phyloP scores from a whole-genome alignment of 768 basidiomycete species.

The Collybia sp. region DNA sequence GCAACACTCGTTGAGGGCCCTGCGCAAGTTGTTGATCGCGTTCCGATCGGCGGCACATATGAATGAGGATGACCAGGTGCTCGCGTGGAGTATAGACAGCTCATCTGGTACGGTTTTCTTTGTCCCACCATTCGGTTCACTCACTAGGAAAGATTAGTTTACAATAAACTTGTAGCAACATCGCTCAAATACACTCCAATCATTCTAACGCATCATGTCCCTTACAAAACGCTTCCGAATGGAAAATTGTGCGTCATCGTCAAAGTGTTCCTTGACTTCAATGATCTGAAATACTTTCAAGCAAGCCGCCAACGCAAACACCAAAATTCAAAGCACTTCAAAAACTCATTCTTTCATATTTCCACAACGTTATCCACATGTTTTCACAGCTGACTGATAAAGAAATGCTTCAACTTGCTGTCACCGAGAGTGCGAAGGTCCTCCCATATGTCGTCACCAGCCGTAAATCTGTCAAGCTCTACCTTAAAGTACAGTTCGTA shows the following conservation, averaged over 20 bases:
- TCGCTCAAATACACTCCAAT: slow-evolving; percentile 88
- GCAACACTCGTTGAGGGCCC: slow-evolving; percentile 81
- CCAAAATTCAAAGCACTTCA: slow-evolving; percentile 80
- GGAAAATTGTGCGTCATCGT: slow-evolving; percentile 75
- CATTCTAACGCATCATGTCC: slow-evolving; percentile 81
- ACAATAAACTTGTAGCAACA: slow-evolving; percentile 87
- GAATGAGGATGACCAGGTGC: slow-evolving; percentile 77
- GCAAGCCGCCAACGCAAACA: slow-evolving; percentile 82
- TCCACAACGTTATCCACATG: slow-evolving; percentile 80
- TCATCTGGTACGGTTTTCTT: slow-evolving; percentile 50
- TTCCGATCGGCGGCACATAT: slow-evolving; percentile 89
- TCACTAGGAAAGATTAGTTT: slow-evolving; percentile 49
- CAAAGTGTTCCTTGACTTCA: slow-evolving; percentile 2
- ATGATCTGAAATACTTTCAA: slow-evolving; percentile 22
- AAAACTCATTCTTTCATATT: slow-evolving; percentile 85
- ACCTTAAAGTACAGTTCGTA: slow-evolving; percentile 63
- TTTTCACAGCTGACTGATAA: slow-evolving; percentile 71
- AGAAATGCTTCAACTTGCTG: slow-evolving; percentile 61
- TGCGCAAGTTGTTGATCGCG: slow-evolving; percentile 81
- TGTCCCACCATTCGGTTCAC: slow-evolving; percentile 4
- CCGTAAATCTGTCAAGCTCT: slow-evolving; percentile 79
- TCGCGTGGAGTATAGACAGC: slow-evolving; percentile 86
- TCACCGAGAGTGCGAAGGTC: slow-evolving; percentile 84
- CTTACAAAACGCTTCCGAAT: slow-evolving; percentile 74
- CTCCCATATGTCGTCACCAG: slow-evolving; percentile 85